Base-by-base conservation (phyloP, 2,329 filamentous ascomycete species). In the Monilinia vaccinii-corymbosi region DNA sequence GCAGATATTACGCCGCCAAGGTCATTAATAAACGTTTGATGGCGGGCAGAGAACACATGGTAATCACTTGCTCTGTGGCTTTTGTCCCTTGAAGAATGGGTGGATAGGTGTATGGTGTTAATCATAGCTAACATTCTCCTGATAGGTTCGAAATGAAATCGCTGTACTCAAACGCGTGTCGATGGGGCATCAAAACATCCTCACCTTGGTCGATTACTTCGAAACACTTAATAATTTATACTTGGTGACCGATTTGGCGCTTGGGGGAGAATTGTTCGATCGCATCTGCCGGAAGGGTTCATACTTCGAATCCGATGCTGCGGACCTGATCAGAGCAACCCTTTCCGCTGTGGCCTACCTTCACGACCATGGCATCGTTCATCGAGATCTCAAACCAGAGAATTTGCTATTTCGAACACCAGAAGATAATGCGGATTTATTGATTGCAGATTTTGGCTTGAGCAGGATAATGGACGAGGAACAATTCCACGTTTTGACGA, bases 161-260 rank as follows among this genome's bases (percentile, higher is more conserved):
- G 93, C 94, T 8, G 91, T 99, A 31, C 81, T 99, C 67, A 97
- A 97, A 75, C 88, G 88, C 71, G 93, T 99, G n/a, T 97, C 93
- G 1, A 96, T 99, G 89, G 94, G 94, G 59, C 93, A 99, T 76
- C 90, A 94, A 74, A 99, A 99, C 73, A 97, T 99, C 73, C 78
- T 99, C 63, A 99, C 94, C 1, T 81, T 99, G 61, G 94, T 97
- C 69, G 94, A 99, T 78, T 99, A 97, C 76, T 99, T 99, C 72
- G 94, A 99, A 78, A 99, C 94, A 8, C 96, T 97, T 89, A 97
- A 99, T 78, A 99, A 99, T 76, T 82, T 99, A 66, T 99, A 99
- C 74, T 86, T 99, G 42, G 94, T 99, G 56, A 97, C 94, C 47
- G 94, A 99, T 71, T 87, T 99, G 36, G 94, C 94, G 21, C 85